Conservation (phyloP, 2,329 filamentous ascomycete species). For the Fusarium avenaceum region DNA sequence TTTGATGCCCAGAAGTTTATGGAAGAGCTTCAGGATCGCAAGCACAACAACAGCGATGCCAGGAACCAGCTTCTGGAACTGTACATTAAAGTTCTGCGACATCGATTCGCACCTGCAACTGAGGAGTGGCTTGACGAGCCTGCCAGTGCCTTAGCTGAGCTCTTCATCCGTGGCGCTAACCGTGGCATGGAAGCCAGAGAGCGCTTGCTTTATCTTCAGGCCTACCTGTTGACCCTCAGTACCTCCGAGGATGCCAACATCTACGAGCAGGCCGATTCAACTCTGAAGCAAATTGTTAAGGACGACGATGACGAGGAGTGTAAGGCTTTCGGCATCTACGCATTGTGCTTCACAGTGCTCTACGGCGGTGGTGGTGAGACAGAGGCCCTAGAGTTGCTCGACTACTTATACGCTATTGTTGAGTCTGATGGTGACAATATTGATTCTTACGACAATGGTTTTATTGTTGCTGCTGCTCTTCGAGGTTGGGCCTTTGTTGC, state of each 20-base stretch:
- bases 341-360: conserved; percentile 78
- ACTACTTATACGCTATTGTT: conserved; percentile 81
- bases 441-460: conserved; percentile 77
- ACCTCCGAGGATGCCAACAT: conserved; percentile 70
- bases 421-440: conserved; percentile 82
- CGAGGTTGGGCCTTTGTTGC: conserved; percentile 85
- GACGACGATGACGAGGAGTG: conserved; percentile 74
- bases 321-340: conserved; percentile 78
- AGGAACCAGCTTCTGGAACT: conserved; percentile 65
- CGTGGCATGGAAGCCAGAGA: conserved; percentile 77
- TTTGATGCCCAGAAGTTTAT: conserved; percentile 75
- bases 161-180: conserved; percentile 79
- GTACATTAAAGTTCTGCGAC: conserved; percentile 67
- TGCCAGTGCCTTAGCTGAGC: conserved; percentile 69
- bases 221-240: conserved; percentile 77
- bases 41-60: conserved; percentile 79
- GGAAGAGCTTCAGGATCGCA: conserved; percentile 78
- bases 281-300: conserved; percentile 54
- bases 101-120: conserved; percentile 51
- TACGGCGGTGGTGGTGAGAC: conserved; percentile 80
- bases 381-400: conserved; percentile 78
- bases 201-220: conserved; percentile 77
- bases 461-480: conserved; percentile 80
- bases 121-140: conserved; percentile 67
- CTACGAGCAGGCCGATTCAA: conserved; percentile 49